A percentile compares a stretch with the other conserved stretches of the same genome.
These are phyloP conservation scores for Neurospora sp. DNA, from an alignment of 2,329 filamentous ascomycete species.

Conservation along the genomic window DNA sequence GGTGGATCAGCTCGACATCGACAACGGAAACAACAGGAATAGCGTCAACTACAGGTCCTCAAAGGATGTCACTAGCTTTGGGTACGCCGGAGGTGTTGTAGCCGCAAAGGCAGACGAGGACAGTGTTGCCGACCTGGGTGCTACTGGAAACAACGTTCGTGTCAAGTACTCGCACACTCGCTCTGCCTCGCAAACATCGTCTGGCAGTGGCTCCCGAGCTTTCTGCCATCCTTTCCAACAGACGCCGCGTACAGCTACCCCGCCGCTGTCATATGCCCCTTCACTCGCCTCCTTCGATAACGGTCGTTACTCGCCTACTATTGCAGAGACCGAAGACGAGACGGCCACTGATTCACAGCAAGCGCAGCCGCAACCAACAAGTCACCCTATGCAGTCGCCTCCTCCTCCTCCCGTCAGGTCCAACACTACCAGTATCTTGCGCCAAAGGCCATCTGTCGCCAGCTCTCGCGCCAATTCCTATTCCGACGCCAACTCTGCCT, in stretches of 20 bases:
- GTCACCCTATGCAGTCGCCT: slow-evolving; percentile 17
- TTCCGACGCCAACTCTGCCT: slow-evolving; percentile 25
- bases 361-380: slow-evolving; percentile 14
- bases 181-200: slow-evolving; percentile 33
- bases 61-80: slow-evolving; percentile 36
- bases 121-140: slow-evolving; percentile 4
- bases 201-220: slow-evolving; percentile 37
- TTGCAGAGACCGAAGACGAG: slow-evolving; percentile 42
- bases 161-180: slow-evolving; percentile 43
- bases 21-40: slow-evolving; percentile 22
- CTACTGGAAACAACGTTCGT: slow-evolving; percentile 13
- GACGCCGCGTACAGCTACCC: slow-evolving; percentile 50
- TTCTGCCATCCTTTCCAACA: slow-evolving; percentile 59
- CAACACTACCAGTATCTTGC: slow-evolving; percentile 19
- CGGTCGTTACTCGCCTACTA: slow-evolving; percentile 42
- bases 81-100: slow-evolving; percentile 9
- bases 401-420: slow-evolving; percentile 20
- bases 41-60: slow-evolving; percentile 22
- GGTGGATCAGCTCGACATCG: slow-evolving; percentile 15
- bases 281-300: slow-evolving; percentile 43
- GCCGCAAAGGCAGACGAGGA: slow-evolving; percentile 14
- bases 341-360: slow-evolving; percentile 12
- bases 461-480: slow-evolving; percentile 31
- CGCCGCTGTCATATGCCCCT: slow-evolving; percentile 48
- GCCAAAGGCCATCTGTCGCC: slow-evolving; percentile 27